Evolutionary conservation across 495 filamentous ascomycete species (phyloP), one percentile per base, ranked within the genome.

Genomic region (Penicillium subrubescens): DNA sequence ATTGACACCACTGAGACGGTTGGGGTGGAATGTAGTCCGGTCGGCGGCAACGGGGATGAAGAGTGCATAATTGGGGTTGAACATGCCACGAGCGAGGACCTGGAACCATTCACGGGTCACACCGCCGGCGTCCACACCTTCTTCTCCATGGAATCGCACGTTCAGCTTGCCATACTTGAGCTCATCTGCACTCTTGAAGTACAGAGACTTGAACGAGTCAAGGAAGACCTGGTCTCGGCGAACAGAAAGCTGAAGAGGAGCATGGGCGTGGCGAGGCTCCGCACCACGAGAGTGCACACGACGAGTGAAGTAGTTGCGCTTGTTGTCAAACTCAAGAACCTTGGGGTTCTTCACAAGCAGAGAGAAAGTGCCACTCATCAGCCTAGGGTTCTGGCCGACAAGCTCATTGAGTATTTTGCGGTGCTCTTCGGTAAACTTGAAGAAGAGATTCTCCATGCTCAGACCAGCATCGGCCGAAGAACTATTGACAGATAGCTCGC

Each of bases 31-130:
- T 0, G 95, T 99, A 4, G 95, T 99, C 37, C 94, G 88, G 72
- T 99, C 95, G n/a, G 95, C 93, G 25, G 96, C 95, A 35, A 99
- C 95, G 3, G 95, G 96, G 58, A 91, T 91, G 79, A 97, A 99
- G 29, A 99, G 83, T 53, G 93, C 95, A 73, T 98, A 99, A 76
- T 96, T 94, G 55, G 96, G 90, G 79, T 99, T 96, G 77, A 99
- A 99, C 96, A 99, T 99, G 72, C 97, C 96, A 57, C 94, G 84
- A 14, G 95, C 88, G 67, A 99, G 91, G 44, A 97, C 96, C 75
- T 97, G 94, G 84, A 99, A 99, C 95, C 95, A 99, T 83, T 99
- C 95, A 75, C 95, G 88, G 57, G 95, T 97, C 51, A 99, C 95
- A 79, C 95, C 95, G 62, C 95, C 95, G 35, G 95, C 95, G 80